A percentile compares a stretch with the other conserved stretches of the same genome.
phyloP scores from a whole-genome alignment of 2,329 filamentous ascomycete species.

The Microascus cirrosus region DNA sequence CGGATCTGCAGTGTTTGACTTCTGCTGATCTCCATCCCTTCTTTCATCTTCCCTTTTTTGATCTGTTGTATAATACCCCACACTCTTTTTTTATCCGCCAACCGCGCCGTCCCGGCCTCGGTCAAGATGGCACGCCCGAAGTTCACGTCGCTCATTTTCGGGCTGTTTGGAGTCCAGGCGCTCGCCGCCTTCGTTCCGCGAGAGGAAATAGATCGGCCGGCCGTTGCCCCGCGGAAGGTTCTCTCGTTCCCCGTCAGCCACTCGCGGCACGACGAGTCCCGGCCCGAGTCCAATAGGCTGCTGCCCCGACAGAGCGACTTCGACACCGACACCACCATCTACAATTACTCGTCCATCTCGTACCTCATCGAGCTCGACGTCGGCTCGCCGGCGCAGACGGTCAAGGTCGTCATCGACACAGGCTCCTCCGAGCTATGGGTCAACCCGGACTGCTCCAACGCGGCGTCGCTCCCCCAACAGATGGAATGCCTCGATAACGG shows the following conservation, averaged over 20 bases:
- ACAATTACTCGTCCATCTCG: conserved; percentile 15
- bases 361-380: conserved; percentile 26
- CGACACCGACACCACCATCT: conserved; percentile 8
- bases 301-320: neutral
- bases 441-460: conserved; percentile 22
- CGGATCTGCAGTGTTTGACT: neutral
- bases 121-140: neutral
- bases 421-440: conserved; percentile 30
- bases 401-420: conserved; percentile 28
- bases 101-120: neutral
- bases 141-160: neutral
- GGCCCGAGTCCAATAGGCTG: neutral
- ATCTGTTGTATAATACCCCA: neutral
- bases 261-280: neutral
- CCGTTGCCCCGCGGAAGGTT: neutral
- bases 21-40: neutral
- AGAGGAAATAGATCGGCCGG: neutral
- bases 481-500: conserved; percentile 7
- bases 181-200: neutral
- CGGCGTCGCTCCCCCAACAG: conserved; percentile 7
- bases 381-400: conserved; percentile 23
- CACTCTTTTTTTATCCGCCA: neutral
- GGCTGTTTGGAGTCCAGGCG: neutral
- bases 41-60: neutral
- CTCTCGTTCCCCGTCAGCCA: neutral